Evolutionary conservation across 1,139 yeast genomes (phyloP), one percentile per base, ranked within the genome.

Genomic region (Scheffersomyces parashehatae): DNA sequence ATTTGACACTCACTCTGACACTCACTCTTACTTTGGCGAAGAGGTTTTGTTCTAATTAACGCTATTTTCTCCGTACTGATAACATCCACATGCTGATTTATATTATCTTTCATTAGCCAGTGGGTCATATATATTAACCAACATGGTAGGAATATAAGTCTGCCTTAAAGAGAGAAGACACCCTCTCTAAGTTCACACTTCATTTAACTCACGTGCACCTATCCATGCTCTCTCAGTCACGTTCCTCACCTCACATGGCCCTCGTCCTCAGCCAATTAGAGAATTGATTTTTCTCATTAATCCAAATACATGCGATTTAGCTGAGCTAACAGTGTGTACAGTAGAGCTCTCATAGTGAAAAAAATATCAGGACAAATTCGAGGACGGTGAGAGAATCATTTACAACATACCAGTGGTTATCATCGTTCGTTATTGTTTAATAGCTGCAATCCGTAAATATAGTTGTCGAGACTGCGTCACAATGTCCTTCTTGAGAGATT

Each of bases 401-500:
- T 20, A 20, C 26, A 20, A 5, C 24, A 31, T 9, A 31, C 36
- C 35, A 28, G 31, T 6, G 26, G 26, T 20, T 20, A 20, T 20
- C 26, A 20, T 20, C 26, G 40, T 40, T 40, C 36, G 33, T 28
- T 26, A 16, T 29, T 24, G 40, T 36, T 35, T 30, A 38, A 15
- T 38, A 13, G 33, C 12, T 38, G 33, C 24, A 26, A 39, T 14
- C 34, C 15, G 36, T 28, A 16, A 35, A 39, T 37, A 38, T 30
- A 37, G 26, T 6, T 20, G 26, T 26, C 39, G 44, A 24, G 28
- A 37, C 7, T 20, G 26, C 26, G 29, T 36, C 48, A 52, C 41
- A 36, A 73, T 74, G 79, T 76, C 84, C 57, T 76, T 88, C 62
- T 79, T 79, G 66, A 74, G 81, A 75, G 96, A 88, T 69, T 74